Percentiles rank a stretch among this genome's conserved stretches.
Evolutionary conservation across 2,329 filamentous ascomycete genomes (phyloP).

Genomic region (Mycosphaerella arachidis): DNA sequence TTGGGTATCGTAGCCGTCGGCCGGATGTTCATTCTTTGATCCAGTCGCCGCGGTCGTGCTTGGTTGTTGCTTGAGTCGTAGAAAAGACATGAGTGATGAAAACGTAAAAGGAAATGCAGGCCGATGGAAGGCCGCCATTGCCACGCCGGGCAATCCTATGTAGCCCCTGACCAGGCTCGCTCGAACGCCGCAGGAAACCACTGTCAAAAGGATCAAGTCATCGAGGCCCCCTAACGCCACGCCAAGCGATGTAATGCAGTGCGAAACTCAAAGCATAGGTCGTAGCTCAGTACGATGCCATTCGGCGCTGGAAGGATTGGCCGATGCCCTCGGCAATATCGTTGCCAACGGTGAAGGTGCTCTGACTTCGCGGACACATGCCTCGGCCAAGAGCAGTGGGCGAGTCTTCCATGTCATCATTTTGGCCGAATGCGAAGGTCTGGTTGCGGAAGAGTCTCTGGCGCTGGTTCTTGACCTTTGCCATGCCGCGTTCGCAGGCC

Average conservation of each 20-base stretch:
- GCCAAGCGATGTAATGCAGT: constrained; percentile 17
- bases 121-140: constrained; percentile 17
- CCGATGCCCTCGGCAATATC: constrained; percentile 31
- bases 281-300: constrained; percentile 33
- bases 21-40: neutral
- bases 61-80: constrained; percentile 15
- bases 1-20: constrained; percentile 20
- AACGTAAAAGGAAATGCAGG: constrained; percentile 15
- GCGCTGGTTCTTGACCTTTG: constrained; percentile 84
- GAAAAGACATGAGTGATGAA: constrained; percentile 20
- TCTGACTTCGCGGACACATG: constrained; percentile 27
- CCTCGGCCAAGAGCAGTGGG: constrained; percentile 48
- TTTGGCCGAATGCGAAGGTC: constrained; percentile 91
- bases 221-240: constrained; percentile 13
- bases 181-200: constrained; percentile 25
- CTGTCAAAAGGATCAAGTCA: constrained; percentile 9
- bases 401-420: constrained; percentile 59
- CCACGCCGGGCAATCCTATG: constrained; percentile 12
- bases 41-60: constrained; percentile 12
- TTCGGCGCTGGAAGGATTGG: constrained; percentile 31
- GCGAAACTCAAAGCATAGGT: constrained; percentile 8
- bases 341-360: constrained; percentile 29
- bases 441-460: constrained; percentile 81
- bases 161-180: constrained; percentile 18
- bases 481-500: constrained; percentile 91